Base-by-base conservation (phyloP, 2,329 filamentous ascomycete genomes). In the Paracorniculantispora psalliotae region DNA sequence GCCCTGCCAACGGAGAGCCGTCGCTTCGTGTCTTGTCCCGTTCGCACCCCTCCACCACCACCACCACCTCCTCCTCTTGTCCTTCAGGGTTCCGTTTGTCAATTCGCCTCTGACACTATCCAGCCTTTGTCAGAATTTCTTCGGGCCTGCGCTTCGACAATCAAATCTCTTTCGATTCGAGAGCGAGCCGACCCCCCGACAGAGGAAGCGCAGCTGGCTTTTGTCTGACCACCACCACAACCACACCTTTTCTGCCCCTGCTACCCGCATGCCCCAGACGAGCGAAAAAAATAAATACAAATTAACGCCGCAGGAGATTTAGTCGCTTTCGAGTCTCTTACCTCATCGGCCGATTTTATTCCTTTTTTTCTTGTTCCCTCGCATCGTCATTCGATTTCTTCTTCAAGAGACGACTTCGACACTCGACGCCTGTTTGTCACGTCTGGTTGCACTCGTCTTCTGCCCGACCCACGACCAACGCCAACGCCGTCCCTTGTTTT, bases 191-290 rank as follows among this genome's bases (percentile, higher is more conserved):
- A 59, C 23, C 35, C 21, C 41, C 49, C 25, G 21, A 12, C 33
- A 25, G 46, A 58, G 44, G 55, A 58, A 58, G 35, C 47, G 47
- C 37, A 58, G 33, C 37, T 50, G 35, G 47, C 33, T 30, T 50
- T 44, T 48, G 25, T 39, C 23, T 33, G 10, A 19, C 46, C 26
- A 12, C 46, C 13, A n/a, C 23, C 46, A 19, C 43, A 35, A 33
- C 37, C 47, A 47, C 46, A 26, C 26, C 47, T 58, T 57, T 51
- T 58, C 47, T 48, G 39, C 55, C 37, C 35, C 47, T 58, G 46
- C 39, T 49, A 43, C 39, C 39, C 33, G 33, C 57, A 26, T 51
- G 25, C 33, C 49, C 30, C 44, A 49, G 30, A 26, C 23, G 47
- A 58, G 26, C 46, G 8, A 51, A 48, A 58, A 43, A 26, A 51